Evolutionary conservation across 2,329 filamentous ascomycete species (phyloP).

Genomic region (Nigrospora osmanthi): DNA sequence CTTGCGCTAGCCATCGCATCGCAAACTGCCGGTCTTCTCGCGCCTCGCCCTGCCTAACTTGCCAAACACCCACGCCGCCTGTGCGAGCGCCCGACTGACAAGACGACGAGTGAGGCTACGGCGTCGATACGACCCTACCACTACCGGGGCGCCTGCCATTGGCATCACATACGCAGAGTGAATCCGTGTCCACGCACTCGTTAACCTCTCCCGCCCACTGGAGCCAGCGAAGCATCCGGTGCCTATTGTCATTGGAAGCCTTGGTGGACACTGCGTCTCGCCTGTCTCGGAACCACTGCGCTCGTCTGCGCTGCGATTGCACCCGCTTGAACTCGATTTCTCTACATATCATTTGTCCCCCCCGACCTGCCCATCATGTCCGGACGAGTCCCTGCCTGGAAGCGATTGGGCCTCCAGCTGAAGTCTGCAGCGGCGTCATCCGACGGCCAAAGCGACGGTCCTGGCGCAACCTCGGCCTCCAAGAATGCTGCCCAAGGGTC

Average conservation of each 20-base stretch:
- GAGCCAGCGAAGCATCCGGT: slow-evolving; percentile 2
- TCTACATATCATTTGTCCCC: background rate
- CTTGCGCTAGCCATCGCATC: background rate
- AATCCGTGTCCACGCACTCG: no score
- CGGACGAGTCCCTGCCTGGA: slow-evolving; percentile 48
- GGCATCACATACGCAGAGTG: no score
- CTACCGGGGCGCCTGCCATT: no score
- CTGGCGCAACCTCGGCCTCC: slow-evolving; percentile 9
- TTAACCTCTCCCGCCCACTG: background rate
- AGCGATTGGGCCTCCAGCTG: slow-evolving; percentile 56
- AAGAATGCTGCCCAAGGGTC: slow-evolving; percentile 4
- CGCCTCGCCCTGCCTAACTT: no score
- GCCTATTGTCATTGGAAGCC: background rate
- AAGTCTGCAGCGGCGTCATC: slow-evolving; percentile 28
- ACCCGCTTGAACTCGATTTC: background rate
- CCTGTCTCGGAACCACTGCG: background rate
- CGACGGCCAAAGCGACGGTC: slow-evolving; percentile 2
- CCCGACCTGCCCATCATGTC: slow-evolving; percentile 28
- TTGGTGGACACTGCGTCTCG: slow-evolving; percentile 1
- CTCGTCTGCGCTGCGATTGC: no score
- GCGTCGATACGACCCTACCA: no score
- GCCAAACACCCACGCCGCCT: no score
- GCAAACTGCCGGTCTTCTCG: no score
- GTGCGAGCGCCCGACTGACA: no score
- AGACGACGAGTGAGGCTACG: no score